Evolutionary conservation across 2,329 filamentous ascomycete species (phyloP).

Genomic region (Ceratocystis destructans): DNA sequence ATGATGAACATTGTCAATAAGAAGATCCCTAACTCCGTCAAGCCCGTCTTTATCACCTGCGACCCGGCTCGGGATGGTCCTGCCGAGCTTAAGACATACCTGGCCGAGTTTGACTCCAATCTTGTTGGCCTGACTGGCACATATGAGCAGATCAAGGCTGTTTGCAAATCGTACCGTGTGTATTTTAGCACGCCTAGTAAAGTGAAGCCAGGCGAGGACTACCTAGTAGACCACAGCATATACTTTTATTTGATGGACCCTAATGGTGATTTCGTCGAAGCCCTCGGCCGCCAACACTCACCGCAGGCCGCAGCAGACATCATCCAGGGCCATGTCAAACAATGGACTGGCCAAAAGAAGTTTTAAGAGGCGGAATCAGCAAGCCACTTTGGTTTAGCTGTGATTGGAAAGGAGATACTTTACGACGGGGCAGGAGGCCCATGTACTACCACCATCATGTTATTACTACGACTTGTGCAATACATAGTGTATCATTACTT

Average conservation of each 20-base stretch:
- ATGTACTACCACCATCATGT: slow-evolving; percentile 12
- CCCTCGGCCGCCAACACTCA: slow-evolving; percentile 85
- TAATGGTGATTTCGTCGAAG: slow-evolving; percentile 95
- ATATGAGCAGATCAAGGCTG: slow-evolving; percentile 83
- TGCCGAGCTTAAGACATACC: slow-evolving; percentile 68
- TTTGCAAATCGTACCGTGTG: slow-evolving; percentile 91
- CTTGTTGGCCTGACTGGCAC: slow-evolving; percentile 84
- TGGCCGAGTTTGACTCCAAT: slow-evolving; percentile 76
- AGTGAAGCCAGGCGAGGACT: slow-evolving; percentile 88
- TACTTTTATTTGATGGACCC: slow-evolving; percentile 99
- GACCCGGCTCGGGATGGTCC: slow-evolving; percentile 87
- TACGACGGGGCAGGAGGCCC: background rate
- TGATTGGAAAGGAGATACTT: background rate
- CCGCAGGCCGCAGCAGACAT: slow-evolving; percentile 72
- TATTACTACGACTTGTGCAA: slow-evolving; percentile 5
- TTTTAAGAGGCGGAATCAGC: slow-evolving; percentile 15
- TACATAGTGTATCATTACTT: slow-evolving; percentile 12
- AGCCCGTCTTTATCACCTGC: slow-evolving; percentile 87
- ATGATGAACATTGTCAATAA: slow-evolving; percentile 67
- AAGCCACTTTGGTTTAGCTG: background rate
- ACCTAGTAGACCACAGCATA: slow-evolving; percentile 95
- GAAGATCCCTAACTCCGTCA: slow-evolving; percentile 39
- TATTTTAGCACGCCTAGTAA: slow-evolving; percentile 89
- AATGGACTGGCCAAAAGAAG: slow-evolving; percentile 32
- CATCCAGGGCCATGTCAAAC: slow-evolving; percentile 72